Evolutionary conservation across 1,139 yeast species (phyloP).

Genomic region (Yamadazyma siamensis): DNA sequence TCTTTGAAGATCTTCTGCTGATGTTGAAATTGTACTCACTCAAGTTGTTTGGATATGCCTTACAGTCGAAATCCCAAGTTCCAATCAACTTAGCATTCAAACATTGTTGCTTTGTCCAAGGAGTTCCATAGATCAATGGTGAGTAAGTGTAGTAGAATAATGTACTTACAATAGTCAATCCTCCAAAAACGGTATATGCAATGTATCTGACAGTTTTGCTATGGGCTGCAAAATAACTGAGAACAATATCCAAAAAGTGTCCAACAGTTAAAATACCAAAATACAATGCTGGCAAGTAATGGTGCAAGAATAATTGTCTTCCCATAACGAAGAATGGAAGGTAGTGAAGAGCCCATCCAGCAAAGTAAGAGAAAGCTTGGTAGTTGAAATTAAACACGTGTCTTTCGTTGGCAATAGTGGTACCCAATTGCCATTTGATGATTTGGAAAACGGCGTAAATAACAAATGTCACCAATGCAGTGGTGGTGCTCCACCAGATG

Average conservation of each 20-base stretch:
- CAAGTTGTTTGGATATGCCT: slow-evolving; percentile 39
- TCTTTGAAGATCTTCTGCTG: slow-evolving; percentile 7
- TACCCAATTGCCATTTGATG: slow-evolving; percentile 76
- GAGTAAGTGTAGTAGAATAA: slow-evolving; percentile 62
- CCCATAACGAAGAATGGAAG: slow-evolving; percentile 91
- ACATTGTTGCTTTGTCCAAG: slow-evolving; percentile 77
- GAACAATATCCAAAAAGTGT: slow-evolving; percentile 65
- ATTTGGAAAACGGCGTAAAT: slow-evolving; percentile 53
- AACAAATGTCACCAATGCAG: slow-evolving; percentile 51
- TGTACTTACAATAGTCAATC: slow-evolving; percentile 49
- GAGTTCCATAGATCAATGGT: slow-evolving; percentile 74
- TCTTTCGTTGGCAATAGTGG: slow-evolving; percentile 43
- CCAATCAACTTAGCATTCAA: slow-evolving; percentile 53
- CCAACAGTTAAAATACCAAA: slow-evolving; percentile 85
- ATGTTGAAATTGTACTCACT: slow-evolving; percentile 23
- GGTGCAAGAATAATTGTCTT: slow-evolving; percentile 90
- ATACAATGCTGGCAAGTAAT: slow-evolving; percentile 86
- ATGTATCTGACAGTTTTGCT: slow-evolving; percentile 29
- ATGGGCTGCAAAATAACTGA: slow-evolving; percentile 35
- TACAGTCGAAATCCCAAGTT: slow-evolving; percentile 88
- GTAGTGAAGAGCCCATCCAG: slow-evolving; percentile 85
- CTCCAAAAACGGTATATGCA: slow-evolving; percentile 42
- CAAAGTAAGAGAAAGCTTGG: slow-evolving; percentile 61
- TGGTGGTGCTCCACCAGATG: slow-evolving; percentile 84
- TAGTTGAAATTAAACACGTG: slow-evolving; percentile 68